These are phyloP conservation scores for Podaxis pistillaris DNA, from an alignment of 768 basidiomycete species.

Conservation along the genomic window DNA sequence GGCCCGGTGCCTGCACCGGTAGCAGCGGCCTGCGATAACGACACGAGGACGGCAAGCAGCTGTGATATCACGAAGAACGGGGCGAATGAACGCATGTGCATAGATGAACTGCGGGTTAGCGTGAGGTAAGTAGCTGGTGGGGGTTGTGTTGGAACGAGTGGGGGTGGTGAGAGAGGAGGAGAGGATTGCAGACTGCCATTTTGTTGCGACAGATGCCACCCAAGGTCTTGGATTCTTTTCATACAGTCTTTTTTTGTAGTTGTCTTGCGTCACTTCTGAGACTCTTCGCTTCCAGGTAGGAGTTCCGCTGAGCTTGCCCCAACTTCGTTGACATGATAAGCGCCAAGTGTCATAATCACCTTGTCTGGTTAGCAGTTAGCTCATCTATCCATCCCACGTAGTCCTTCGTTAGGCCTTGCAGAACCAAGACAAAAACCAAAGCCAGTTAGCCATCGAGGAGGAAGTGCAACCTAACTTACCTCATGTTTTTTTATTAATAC, in stretches of 20 bases:
- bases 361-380: no score
- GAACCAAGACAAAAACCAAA: no score
- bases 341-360: no score
- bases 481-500: background rate
- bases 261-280: background rate
- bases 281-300: background rate
- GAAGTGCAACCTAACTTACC: background rate
- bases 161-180: background rate
- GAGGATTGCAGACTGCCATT: background rate
- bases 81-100: background rate
- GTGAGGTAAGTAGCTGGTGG: background rate
- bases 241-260: background rate
- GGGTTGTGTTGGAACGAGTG: background rate
- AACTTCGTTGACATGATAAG: no score
- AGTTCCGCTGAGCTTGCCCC: background rate
- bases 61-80: background rate
- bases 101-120: background rate
- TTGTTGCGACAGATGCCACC: background rate
- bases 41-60: background rate
- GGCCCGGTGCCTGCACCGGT: background rate
- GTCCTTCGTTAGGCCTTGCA: no score
- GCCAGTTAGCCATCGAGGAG: no score
- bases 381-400: no score
- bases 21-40: background rate
- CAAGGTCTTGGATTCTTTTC: background rate